Evolutionary conservation across 192 early-diverging fungal genomes (phyloP), one percentile per base, ranked within the genome.

Genomic region (Geranomyces michiganensis): DNA sequence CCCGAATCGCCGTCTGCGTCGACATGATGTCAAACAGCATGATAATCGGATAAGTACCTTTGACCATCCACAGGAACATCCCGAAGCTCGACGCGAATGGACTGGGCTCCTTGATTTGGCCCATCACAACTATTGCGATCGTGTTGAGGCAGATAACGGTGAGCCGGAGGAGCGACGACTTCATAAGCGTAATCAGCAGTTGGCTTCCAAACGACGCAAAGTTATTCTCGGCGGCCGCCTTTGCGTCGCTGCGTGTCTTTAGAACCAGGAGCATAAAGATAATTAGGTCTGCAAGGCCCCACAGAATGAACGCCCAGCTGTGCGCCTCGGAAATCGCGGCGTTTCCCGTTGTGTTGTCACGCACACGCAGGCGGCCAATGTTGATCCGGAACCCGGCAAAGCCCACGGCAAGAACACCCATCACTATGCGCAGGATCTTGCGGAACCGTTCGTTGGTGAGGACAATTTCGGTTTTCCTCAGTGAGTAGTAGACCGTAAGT

Each of bases 241-340:
- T 26, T 6, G 29, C 27, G 17, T 60, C 58, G 14, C 22, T 24
- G 58, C 27, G 27, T 1, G 30, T 60, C 27, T 60, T 60, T 17
- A 26, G 6, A 32, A 60, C 17, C 27, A 60, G 58, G 12, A 60
- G 17, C 1, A 6, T 7, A 32, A 60, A 60, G 17, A 60, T 60
- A 7, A 60, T 26, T 7, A 60, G 22, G 17, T 60, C 58, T 7
- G 58, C 58, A 27, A 60, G 19, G 26, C 58, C 58, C 58, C 58
- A 60, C 6, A 60, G 7, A 29, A 60, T 60, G 31, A 60, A 60
- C 30, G 58, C 58, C 58, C 58, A 60, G 26, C 58, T 60, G 58
- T 60, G 58, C 9, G 58, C 58, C 29, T 60, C 58, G 27, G 58
- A 60, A 32, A 60, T 60, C 12, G 6, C 58, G 3, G 22, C 27